Conservation (phyloP, 257 asterid genomes). For the Solanum rostratum region DNA sequence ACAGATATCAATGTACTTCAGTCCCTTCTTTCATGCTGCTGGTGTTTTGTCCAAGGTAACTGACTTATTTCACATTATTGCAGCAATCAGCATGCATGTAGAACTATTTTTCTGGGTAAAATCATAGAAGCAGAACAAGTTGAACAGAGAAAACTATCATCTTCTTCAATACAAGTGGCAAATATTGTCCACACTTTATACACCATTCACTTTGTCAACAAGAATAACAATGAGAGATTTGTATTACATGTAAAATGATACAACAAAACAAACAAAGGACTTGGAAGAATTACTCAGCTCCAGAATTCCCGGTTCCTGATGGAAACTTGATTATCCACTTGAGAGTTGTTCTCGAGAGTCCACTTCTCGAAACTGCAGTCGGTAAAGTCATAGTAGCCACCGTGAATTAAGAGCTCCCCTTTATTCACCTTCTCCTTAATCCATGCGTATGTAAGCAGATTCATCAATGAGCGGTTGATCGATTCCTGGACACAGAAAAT, state of each 20-base stretch:
- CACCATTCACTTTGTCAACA: not conserved
- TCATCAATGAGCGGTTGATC: conserved; percentile 63
- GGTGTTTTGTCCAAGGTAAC: not conserved
- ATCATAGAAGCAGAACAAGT: not conserved
- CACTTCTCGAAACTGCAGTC: conserved; percentile 90
- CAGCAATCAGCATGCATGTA: not conserved
- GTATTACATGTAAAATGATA: not conserved
- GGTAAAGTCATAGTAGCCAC: conserved; percentile 87
- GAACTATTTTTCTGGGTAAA: not conserved
- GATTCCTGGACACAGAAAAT: conserved; percentile 54
- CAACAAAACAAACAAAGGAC: not conserved
- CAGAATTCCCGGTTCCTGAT: conserved; percentile 59
- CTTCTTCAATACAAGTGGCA: not conserved
- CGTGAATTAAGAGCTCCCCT: conserved; percentile 59
- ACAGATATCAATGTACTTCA: not conserved
- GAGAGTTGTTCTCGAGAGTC: conserved; percentile 43
- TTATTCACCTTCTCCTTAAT: conserved; percentile 55
- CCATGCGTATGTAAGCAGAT: conserved; percentile 81
- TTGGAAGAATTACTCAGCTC: conserved; percentile 28
- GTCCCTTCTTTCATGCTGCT: not conserved
- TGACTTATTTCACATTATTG: not conserved
- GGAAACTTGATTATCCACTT: conserved; percentile 25
- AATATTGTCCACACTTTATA: not conserved
- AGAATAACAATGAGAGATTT: not conserved
- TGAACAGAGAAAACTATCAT: not conserved